phyloP scores from a whole-genome alignment of 176 grass and related monocot species.

The Oryza rufipogon region DNA sequence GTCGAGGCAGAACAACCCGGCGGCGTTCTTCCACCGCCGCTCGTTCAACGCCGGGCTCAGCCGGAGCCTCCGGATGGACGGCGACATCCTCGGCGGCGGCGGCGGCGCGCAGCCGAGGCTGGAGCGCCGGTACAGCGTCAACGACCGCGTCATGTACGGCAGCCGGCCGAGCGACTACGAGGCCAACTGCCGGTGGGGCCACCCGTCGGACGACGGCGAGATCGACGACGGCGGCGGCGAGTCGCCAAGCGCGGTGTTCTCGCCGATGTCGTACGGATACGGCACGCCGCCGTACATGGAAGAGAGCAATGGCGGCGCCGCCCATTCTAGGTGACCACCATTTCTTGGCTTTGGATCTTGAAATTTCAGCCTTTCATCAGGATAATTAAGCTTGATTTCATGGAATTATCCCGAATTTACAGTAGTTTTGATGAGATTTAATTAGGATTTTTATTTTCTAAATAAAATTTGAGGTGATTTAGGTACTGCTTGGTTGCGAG shows the following conservation, averaged over 20 bases:
- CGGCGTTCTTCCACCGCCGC: constrained; percentile 65
- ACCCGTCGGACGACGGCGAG: constrained; percentile 67
- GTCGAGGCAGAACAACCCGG: constrained; percentile 48
- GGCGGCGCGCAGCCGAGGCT: constrained; percentile 53
- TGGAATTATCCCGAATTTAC: not conserved
- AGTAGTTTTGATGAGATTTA: not conserved
- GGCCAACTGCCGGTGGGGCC: constrained; percentile 59
- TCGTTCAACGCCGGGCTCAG: constrained; percentile 83
- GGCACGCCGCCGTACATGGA: constrained; percentile 43
- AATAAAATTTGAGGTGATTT: not conserved
- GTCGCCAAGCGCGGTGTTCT: constrained; percentile 65
- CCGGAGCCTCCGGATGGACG: constrained; percentile 69
- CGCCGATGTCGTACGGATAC: constrained; percentile 73
- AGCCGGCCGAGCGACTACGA: constrained; percentile 85
- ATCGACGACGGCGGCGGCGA: constrained; percentile 31
- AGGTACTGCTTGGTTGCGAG: constrained; percentile 90
- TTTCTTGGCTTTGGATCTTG: not conserved
- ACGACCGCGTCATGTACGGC: constrained; percentile 71
- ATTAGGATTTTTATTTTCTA: not conserved
- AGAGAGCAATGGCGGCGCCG: constrained; percentile 44
- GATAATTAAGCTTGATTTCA: not conserved
- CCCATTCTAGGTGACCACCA: constrained; percentile 51
- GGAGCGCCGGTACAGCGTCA: constrained; percentile 78
- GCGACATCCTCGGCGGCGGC: constrained; percentile 40
- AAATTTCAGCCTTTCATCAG: not conserved